Evolutionary conservation across 129 eudicot genomes (phyloP), one percentile per base, ranked within the genome.

Genomic region (Centaurea solstitialis): DNA sequence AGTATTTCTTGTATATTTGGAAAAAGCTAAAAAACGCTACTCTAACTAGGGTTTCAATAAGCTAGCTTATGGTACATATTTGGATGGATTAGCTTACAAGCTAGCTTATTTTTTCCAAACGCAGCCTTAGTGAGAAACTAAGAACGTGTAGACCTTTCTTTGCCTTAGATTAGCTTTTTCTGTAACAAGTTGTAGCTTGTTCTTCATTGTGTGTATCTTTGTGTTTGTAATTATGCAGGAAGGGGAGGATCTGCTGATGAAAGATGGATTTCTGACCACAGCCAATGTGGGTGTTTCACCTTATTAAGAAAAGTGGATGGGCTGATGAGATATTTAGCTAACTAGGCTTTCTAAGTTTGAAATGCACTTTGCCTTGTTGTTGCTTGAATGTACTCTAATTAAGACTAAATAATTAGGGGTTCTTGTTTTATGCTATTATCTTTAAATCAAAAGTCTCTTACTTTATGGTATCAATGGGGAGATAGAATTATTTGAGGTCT

Each of bases 271-370:
- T 84, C 91, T 94, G 68, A 84, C 86, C 35, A 83, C 98, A 12
- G 97, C 95, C 20, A 94, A 92, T 79, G 87, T 94, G 84, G 98
- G 97, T 62, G 90, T 94, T 59, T 86, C 94, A 10, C 98, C 98
- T 17, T 94, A 90, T 80, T 94, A 74, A 86, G 75, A 81, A 76
- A 70, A 62, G 80, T 41, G 76, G 70, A 74, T 72, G 74, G 74
- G 83, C 77, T 57, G 24, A 77, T 57, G 24, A 80, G 71, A 24
- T 80, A 64, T 76, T 53, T 79, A 82, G 86, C 84, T 68, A 82
- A 70, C 73, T 89, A 87, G 88, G 85, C 83, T 88, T 86, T 77
- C 82, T 57, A 70, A 24, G 81, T 67, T 82, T 68, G 64, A 22
- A 6, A 26, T 77, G 86, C 47, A 61, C 79, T 83, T 71, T 79